phyloP scores from a whole-genome alignment of 345 rosid genomes.

The Camelina laxa region DNA sequence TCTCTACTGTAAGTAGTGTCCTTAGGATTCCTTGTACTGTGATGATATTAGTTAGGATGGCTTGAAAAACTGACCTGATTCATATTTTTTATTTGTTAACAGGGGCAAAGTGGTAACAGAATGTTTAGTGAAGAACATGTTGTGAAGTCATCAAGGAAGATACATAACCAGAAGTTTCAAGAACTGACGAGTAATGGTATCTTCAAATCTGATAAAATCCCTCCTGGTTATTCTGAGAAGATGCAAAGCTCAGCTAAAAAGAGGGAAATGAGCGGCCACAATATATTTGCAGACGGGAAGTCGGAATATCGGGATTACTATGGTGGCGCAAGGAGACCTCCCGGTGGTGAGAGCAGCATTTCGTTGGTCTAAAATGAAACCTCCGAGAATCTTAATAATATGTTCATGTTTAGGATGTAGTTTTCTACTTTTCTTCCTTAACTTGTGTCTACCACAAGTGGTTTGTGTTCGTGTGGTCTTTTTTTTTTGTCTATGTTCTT shows the following conservation, averaged over 20 bases:
- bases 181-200: conserved; percentile 75
- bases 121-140: conserved; percentile 57
- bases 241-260: conserved; percentile 65
- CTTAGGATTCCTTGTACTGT: neutral
- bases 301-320: conserved; percentile 65
- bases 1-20: conserved; percentile 51
- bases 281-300: conserved; percentile 82
- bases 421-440: neutral
- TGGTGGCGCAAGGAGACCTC: conserved; percentile 87
- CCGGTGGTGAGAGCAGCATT: conserved; percentile 92
- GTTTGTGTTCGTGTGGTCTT: conserved; percentile 29
- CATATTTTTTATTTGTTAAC: neutral
- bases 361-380: conserved; percentile 25
- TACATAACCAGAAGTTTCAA: conserved; percentile 59
- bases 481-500: conserved; percentile 25
- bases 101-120: conserved; percentile 62
- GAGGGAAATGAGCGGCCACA: conserved; percentile 75
- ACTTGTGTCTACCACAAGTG: neutral
- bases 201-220: conserved; percentile 60
- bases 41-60: neutral
- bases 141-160: conserved; percentile 66
- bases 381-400: neutral
- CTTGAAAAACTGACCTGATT: neutral
- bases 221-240: conserved; percentile 75
- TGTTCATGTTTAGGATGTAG: conserved; percentile 6